These are phyloP conservation scores for Tuber aestivum DNA, from an alignment of 495 filamentous ascomycete genomes.

Conservation along the genomic window DNA sequence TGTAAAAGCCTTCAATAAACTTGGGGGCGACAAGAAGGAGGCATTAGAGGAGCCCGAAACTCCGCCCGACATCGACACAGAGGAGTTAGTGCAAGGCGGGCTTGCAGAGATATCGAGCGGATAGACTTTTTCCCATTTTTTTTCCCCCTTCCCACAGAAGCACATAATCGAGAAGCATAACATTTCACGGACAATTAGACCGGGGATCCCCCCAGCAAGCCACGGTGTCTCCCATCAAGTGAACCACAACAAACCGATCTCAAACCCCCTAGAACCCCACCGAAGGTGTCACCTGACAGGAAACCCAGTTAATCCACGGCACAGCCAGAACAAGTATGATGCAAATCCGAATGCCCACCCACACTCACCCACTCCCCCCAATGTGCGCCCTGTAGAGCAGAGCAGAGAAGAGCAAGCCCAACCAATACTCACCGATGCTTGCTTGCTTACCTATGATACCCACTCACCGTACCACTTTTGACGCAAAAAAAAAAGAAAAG, in stretches of 20 bases:
- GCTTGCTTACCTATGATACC: too few species aligned
- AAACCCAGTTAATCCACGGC: too few species aligned
- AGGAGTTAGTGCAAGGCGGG: slow-evolving; percentile 55
- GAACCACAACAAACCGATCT: too few species aligned
- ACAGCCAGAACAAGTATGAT: too few species aligned
- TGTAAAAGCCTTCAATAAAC: slow-evolving; percentile 53
- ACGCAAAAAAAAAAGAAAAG: not conserved
- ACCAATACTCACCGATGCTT: too few species aligned
- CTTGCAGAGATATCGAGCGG: slow-evolving; percentile 52
- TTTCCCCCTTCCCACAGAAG: too few species aligned
- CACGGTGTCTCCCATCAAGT: too few species aligned
- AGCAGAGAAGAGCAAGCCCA: too few species aligned
- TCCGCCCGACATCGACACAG: slow-evolving; percentile 47
- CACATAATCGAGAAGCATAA: not conserved
- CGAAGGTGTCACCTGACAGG: too few species aligned
- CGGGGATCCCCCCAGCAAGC: not conserved
- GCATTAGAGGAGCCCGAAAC: slow-evolving; percentile 48
- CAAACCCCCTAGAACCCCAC: too few species aligned
- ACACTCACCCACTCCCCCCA: not conserved
- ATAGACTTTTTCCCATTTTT: not conserved
- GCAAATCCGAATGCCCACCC: not conserved
- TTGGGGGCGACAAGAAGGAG: slow-evolving; percentile 40
- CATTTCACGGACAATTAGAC: too few species aligned
- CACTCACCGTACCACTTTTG: too few species aligned
- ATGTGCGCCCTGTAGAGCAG: not conserved